Conservation (phyloP, 805 yeast genomes). For the Yarrowia divulgata region DNA sequence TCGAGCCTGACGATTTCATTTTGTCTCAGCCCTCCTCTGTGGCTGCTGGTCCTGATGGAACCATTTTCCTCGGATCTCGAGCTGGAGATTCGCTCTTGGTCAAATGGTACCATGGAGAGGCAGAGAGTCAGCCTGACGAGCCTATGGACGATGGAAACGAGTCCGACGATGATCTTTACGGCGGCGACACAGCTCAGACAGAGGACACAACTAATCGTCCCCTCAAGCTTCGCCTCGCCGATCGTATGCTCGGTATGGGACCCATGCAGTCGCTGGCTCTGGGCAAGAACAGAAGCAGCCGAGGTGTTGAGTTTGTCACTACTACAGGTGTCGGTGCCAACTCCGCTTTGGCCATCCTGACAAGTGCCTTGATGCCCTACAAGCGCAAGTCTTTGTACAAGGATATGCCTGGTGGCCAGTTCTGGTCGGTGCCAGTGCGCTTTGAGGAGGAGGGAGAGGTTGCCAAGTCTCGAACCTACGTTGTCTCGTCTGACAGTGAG, state of each 20-base stretch:
- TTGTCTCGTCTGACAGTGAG: constrained; percentile 18
- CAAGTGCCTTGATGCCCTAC: constrained; percentile 28
- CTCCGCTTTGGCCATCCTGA: constrained; percentile 64
- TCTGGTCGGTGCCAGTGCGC: constrained; percentile 22
- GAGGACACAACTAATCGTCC: constrained; percentile 13
- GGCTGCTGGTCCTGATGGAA: constrained; percentile 18
- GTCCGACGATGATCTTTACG: constrained; percentile 33
- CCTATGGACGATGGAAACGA: constrained; percentile 25
- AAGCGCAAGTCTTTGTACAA: constrained; percentile 17
- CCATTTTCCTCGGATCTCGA: constrained; percentile 23
- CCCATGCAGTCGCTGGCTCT: constrained; percentile 73
- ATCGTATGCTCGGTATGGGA: constrained; percentile 68
- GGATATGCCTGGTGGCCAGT: constrained; percentile 30
- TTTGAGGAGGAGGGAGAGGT: constrained; percentile 34
- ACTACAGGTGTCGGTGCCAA: constrained; percentile 68
- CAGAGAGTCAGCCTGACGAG: constrained; percentile 6
- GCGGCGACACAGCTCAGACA: constrained; percentile 3
- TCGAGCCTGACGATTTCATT: constrained; percentile 34
- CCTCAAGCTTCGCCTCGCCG: constrained; percentile 55
- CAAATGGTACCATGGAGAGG: constrained; percentile 27
- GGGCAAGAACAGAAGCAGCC: constrained; percentile 70
- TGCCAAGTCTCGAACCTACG: constrained; percentile 27
- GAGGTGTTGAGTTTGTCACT: constrained; percentile 71
- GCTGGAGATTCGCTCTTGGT: constrained; percentile 33
- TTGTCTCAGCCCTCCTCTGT: constrained; percentile 27